These are phyloP conservation scores for Pestalotiopsis fici DNA, from an alignment of 2,329 filamentous ascomycete genomes.

Conservation along the genomic window DNA sequence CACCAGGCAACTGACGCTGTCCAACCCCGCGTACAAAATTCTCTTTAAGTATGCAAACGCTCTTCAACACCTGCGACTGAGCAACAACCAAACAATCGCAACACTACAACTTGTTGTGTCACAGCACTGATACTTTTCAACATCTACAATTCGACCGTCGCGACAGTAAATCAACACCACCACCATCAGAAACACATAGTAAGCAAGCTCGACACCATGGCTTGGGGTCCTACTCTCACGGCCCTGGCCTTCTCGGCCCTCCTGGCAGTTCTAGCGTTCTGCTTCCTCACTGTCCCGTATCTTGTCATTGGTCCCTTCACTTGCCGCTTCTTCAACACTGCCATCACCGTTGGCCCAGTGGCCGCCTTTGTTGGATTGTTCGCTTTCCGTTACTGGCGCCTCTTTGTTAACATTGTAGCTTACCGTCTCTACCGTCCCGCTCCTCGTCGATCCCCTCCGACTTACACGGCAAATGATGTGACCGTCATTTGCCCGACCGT, in stretches of 20 bases:
- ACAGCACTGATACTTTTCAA: too few species aligned
- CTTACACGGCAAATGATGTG: conserved; percentile 37
- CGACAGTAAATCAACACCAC: not conserved
- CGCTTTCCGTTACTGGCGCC: conserved; percentile 45
- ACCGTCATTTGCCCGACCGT: conserved; percentile 55
- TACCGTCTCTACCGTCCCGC: conserved; percentile 41
- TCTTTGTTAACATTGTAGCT: conserved; percentile 42
- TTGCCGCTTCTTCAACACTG: not conserved
- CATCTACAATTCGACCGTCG: not conserved
- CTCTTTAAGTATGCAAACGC: too few species aligned
- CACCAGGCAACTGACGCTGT: not conserved
- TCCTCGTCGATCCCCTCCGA: conserved; percentile 24
- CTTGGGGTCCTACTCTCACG: not conserved
- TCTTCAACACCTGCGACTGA: too few species aligned
- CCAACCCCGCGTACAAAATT: too few species aligned
- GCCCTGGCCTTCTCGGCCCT: not conserved
- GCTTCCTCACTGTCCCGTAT: not conserved
- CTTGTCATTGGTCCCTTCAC: not conserved
- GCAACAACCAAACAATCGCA: too few species aligned
- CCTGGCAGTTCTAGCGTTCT: not conserved
- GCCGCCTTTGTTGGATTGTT: conserved; percentile 28
- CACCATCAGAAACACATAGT: not conserved
- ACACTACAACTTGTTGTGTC: too few species aligned
- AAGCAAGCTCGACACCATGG: not conserved
- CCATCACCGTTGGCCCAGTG: not conserved